phyloP scores from a whole-genome alignment of 257 asterid genomes.

The Solanum rostratum region DNA sequence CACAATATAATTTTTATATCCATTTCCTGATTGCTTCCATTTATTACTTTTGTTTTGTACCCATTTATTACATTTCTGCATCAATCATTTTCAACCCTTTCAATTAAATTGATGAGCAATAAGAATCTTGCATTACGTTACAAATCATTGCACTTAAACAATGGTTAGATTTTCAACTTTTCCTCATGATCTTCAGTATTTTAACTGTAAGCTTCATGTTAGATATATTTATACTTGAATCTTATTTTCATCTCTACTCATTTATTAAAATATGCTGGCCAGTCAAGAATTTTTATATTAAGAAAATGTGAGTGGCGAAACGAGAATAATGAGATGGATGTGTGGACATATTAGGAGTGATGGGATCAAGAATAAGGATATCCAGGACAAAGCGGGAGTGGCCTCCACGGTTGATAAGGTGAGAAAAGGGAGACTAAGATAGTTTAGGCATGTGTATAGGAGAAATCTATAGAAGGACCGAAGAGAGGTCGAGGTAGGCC shows the following conservation, averaged over 20 bases:
- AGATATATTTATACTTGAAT: background rate
- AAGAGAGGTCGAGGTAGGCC: too few species aligned
- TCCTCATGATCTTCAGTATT: background rate
- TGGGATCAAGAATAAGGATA: too few species aligned
- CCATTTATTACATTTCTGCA: background rate
- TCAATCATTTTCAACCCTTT: background rate
- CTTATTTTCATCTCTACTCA: background rate
- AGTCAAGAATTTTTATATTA: too few species aligned
- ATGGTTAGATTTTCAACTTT: background rate
- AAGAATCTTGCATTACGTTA: background rate
- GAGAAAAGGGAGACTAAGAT: too few species aligned
- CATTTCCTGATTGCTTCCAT: background rate
- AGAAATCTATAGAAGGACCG: too few species aligned
- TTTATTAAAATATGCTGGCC: background rate
- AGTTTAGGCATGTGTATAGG: too few species aligned
- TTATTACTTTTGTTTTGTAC: background rate
- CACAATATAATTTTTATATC: background rate
- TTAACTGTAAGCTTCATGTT: background rate
- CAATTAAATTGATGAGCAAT: background rate
- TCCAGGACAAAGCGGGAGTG: too few species aligned
- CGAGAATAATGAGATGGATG: too few species aligned
- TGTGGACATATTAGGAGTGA: too few species aligned
- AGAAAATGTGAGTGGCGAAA: too few species aligned
- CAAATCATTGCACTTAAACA: background rate
- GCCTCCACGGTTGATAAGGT: too few species aligned